Conservation (phyloP, 1,139 yeast species). For the Hyphopichia buzzinii region DNA sequence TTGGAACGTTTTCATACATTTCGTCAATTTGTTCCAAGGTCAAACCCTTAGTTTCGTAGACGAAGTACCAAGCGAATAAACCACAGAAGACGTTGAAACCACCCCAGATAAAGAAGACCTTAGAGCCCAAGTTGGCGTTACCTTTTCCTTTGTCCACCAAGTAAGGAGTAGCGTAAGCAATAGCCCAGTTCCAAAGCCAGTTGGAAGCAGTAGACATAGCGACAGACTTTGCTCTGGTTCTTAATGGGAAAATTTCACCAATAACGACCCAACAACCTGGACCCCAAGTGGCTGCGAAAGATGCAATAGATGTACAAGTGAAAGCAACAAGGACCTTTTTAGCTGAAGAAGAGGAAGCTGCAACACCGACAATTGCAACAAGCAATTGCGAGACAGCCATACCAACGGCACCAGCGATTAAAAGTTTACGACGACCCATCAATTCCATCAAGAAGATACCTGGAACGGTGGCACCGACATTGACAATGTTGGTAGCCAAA, state of each 20-base stretch:
- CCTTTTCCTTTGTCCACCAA: conserved; percentile 61
- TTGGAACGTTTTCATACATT: conserved; percentile 28
- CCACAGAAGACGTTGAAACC: conserved; percentile 36
- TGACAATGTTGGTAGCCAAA: conserved; percentile 37
- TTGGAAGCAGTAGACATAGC: conserved; percentile 66
- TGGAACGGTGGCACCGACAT: conserved; percentile 36
- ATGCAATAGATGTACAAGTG: conserved; percentile 63
- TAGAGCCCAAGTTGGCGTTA: conserved; percentile 59
- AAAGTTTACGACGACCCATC: conserved; percentile 37
- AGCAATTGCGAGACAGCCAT: conserved; percentile 61
- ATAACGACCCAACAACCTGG: conserved; percentile 70
- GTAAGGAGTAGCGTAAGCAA: conserved; percentile 69
- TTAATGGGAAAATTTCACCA: conserved; percentile 66
- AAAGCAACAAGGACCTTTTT: conserved; percentile 63
- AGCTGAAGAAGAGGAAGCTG: conserved; percentile 28
- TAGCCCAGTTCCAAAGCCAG: conserved; percentile 71
- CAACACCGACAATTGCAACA: conserved; percentile 68
- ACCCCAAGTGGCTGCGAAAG: conserved; percentile 75
- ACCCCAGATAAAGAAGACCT: conserved; percentile 73
- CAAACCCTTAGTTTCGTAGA: conserved; percentile 73
- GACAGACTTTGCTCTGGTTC: conserved; percentile 67
- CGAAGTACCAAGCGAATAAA: conserved; percentile 61
- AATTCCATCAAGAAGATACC: conserved; percentile 37
- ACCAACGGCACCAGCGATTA: conserved; percentile 54
- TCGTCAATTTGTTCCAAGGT: conserved; percentile 69